Base-by-base conservation (phyloP, 306 rosid genomes). In the Ormosia semicastrata region DNA sequence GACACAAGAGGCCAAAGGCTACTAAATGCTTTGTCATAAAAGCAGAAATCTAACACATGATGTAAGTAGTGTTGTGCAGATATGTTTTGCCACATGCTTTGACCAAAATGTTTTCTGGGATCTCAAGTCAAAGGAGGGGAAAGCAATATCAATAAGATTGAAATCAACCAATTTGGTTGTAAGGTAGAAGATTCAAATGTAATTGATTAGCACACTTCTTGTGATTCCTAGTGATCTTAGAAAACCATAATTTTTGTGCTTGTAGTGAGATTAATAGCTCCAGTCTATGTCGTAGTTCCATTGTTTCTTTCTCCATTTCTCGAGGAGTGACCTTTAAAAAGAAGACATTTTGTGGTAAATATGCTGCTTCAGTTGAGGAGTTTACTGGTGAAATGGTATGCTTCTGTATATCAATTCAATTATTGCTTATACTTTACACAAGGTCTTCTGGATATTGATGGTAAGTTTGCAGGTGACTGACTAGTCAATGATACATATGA, bases 31-130 rank as follows among this genome's bases (percentile, higher is more conserved):
- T 46, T 15, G 40, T 56, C 13, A 6, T 11, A 13, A 34, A 64
- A 73, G 14, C 58, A 32, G 13, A 47, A n/a, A 11, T 34, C 41
- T 46, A 59, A 43, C 54, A 65, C 13, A 7, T 68, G 14, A 59
- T 54, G 39, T 3, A 39, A 76, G 41, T 47, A 65, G 46, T 36
- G 66, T 46, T 36, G 8, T 67, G 70, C 80, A 85, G 88, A 83
- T 85, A 54, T 85, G 88, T 74, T 85, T 85, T 46, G 88, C 88
- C 47, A 81, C 88, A 10, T 85, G 85, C 77, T 85, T 81, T 73
- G 83, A 81, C 76, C 73, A 8, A n/a, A 73, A 57, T 77, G 66
- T 73, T 54, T 64, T 77, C 59, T 54, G 71, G 32, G 78, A 77
- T 77, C 85, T 85, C 64, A 65, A 67, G 34, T 69, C 56, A 11